Percentiles rank a stretch among this genome's conserved stretches.
Evolutionary conservation across 305 asterid genomes (phyloP).

Genomic region (Rubia tinctorum): DNA sequence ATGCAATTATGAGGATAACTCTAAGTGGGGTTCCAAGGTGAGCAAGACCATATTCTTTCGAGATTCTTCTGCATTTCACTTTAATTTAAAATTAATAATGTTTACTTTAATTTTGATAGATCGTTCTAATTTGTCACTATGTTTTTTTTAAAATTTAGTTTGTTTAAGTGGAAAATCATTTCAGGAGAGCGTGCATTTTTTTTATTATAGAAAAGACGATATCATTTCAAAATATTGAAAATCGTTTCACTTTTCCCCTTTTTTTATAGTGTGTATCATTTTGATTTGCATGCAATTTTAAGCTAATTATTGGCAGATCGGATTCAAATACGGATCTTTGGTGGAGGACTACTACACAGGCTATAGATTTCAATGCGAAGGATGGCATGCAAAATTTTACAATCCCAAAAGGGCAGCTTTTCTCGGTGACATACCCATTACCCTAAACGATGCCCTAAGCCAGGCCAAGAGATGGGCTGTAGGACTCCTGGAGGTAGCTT

Average conservation of each 20-base stretch:
- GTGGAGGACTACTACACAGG: constrained; percentile 85
- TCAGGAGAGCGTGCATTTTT: no score
- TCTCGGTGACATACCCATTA: constrained; percentile 70
- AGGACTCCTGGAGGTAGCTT: constrained; percentile 71
- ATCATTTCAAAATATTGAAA: no score
- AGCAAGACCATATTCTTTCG: not conserved
- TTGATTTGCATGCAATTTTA: not conserved
- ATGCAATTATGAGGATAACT: constrained; percentile 53
- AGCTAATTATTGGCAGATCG: constrained; percentile 35
- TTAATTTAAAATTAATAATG: no score
- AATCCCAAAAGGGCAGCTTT: constrained; percentile 68
- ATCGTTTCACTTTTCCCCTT: no score
- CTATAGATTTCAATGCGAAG: constrained; percentile 71
- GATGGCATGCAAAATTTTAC: constrained; percentile 72
- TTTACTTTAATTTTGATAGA: no score
- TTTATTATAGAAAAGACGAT: no score
- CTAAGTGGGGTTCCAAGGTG: constrained; percentile 75
- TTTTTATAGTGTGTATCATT: no score
- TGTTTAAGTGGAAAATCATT: no score
- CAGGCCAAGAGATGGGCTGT: constrained; percentile 67
- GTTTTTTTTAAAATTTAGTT: no score
- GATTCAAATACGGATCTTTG: constrained; percentile 76
- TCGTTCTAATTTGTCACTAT: no score
- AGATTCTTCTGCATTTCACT: no score
- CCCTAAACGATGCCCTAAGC: constrained; percentile 54